Evolutionary conservation across 306 rosid genomes (phyloP).

Genomic region (Sindora glabra): DNA sequence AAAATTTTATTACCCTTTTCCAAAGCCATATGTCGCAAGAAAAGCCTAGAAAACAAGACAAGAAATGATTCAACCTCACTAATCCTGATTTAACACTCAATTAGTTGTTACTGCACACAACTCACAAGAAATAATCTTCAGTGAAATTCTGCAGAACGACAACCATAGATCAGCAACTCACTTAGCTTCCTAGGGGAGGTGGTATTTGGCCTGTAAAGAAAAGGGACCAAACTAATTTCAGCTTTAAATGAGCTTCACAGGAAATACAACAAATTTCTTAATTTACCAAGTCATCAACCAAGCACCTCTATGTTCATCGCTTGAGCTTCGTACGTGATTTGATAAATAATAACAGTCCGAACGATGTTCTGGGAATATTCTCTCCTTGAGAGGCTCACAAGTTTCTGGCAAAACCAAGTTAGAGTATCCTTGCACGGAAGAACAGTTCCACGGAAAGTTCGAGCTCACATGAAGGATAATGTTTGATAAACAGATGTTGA

Average conservation of each 20-base stretch:
- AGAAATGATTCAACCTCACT: conserved; percentile 39
- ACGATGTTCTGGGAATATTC: conserved; percentile 52
- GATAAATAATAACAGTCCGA: conserved; percentile 58
- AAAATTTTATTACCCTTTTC: background rate
- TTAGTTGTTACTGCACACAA: conserved; percentile 51
- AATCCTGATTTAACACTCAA: conserved; percentile 40
- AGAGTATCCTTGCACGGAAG: conserved; percentile 55
- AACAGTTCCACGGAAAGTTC: conserved; percentile 64
- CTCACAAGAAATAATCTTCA: conserved; percentile 37
- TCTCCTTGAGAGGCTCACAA: conserved; percentile 45
- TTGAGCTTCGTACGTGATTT: conserved; percentile 25
- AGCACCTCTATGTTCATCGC: conserved; percentile 31
- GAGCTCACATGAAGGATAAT: conserved; percentile 42
- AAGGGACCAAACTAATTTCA: conserved; percentile 43
- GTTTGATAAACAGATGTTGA: conserved; percentile 54
- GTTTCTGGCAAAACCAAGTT: conserved; percentile 46
- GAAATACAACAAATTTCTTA: conserved; percentile 31
- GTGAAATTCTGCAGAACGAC: conserved; percentile 29
- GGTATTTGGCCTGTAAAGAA: conserved; percentile 31
- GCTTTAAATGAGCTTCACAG: conserved; percentile 35
- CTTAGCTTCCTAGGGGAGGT: conserved; percentile 37
- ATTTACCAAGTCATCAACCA: conserved; percentile 52
- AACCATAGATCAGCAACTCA: conserved; percentile 38
- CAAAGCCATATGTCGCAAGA: conserved; percentile 27
- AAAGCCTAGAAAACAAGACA: conserved; percentile 14